These are phyloP conservation scores for Coemansia sp. DNA, from an alignment of 192 early-diverging fungal species.

Conservation along the genomic window DNA sequence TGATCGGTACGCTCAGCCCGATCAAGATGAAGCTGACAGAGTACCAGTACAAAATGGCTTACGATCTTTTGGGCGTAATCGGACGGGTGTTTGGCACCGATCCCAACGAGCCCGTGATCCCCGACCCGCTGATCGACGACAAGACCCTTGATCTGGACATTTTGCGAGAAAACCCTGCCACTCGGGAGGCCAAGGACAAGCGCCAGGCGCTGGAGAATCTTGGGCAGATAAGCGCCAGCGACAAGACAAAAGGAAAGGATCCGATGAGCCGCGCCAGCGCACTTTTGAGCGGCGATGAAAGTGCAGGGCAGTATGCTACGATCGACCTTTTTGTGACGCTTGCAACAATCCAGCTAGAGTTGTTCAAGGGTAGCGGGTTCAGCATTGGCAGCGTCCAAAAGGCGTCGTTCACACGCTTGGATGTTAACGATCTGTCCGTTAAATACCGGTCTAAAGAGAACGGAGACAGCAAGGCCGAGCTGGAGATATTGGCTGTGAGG, in stretches of 20 bases:
- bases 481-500: constrained; percentile 69
- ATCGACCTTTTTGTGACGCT: constrained; percentile 65
- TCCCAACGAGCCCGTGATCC: constrained; percentile 20
- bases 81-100: constrained; percentile 41
- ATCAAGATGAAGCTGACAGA: constrained; percentile 78
- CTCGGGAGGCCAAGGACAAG: constrained; percentile 22
- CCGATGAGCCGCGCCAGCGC: background rate
- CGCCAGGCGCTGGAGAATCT: constrained; percentile 50
- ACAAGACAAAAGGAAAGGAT: background rate
- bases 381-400: constrained; percentile 56
- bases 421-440: constrained; percentile 54
- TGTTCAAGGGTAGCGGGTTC: constrained; percentile 67
- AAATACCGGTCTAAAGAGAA: constrained; percentile 64
- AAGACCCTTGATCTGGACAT: constrained; percentile 30
- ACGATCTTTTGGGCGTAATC: constrained; percentile 57
- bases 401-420: constrained; percentile 58
- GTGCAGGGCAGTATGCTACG: constrained; percentile 38
- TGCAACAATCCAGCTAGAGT: constrained; percentile 78
- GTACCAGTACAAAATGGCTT: constrained; percentile 82
- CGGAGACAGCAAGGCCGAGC: constrained; percentile 68
- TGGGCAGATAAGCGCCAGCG: constrained; percentile 22
- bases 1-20: constrained; percentile 70
- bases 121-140: constrained; percentile 35
- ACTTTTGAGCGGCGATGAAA: constrained; percentile 3
- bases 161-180: constrained; percentile 49